Evolutionary conservation across 163 green algal species (phyloP).

Genomic region (Scenedesmus sp.): DNA sequence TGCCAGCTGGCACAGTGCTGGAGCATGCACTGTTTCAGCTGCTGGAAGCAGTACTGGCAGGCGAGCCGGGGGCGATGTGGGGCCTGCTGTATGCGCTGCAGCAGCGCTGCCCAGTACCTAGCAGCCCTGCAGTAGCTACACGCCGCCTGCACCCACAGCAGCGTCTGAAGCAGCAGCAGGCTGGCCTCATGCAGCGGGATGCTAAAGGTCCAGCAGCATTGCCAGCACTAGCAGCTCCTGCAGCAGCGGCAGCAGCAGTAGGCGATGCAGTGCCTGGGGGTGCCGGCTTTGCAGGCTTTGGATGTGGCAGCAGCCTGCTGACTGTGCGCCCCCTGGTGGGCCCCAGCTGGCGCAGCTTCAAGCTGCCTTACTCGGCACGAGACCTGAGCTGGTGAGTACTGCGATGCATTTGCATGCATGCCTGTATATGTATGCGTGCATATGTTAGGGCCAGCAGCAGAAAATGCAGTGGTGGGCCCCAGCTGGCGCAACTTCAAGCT

Average conservation of each 20-base stretch:
- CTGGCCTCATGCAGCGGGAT: neutral
- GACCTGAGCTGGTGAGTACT: constrained; percentile 2
- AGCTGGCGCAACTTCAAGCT: too few species aligned
- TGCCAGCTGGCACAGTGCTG: constrained; percentile 1
- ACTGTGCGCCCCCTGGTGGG: neutral
- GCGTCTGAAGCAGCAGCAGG: neutral
- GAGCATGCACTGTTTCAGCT: constrained; percentile 37
- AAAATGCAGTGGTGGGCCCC: too few species aligned
- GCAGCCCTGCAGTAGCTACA: neutral
- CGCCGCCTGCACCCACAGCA: constrained; percentile 1
- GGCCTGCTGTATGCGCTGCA: constrained; percentile 43
- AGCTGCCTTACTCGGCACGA: constrained; percentile 18
- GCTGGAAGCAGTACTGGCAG: constrained; percentile 37
- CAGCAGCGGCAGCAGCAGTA: constrained; percentile 35
- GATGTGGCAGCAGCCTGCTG: constrained; percentile 1
- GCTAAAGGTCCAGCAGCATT: neutral
- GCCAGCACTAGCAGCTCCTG: neutral
- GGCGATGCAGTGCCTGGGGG: neutral
- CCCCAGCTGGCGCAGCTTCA: constrained; percentile 26
- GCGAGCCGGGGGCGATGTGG: neutral
- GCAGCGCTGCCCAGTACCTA: constrained; percentile 2
- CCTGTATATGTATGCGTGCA: too few species aligned
- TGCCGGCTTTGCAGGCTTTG: neutral
- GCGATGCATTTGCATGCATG: neutral
- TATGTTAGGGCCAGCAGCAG: too few species aligned